Percentiles rank a stretch among this genome's conserved stretches.
phyloP scores from a whole-genome alignment of 352 stramenopile genomes.

The Phytophthora sojae region DNA sequence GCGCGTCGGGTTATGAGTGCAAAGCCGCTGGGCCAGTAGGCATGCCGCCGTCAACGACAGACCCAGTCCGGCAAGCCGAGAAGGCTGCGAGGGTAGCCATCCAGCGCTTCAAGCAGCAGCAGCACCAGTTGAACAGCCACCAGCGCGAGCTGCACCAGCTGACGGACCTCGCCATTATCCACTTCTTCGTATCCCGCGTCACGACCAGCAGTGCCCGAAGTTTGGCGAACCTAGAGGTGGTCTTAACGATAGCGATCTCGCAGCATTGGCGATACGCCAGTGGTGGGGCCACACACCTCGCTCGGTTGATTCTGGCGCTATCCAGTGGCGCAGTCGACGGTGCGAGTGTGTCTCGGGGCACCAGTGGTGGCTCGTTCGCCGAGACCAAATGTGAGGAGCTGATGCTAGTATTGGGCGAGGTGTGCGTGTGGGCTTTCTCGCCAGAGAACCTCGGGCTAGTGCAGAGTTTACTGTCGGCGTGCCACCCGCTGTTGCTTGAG shows the following conservation, averaged over 20 bases:
- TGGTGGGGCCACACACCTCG: constrained; percentile 18
- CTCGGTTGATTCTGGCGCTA: constrained; percentile 25
- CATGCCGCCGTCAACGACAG: constrained; percentile 6
- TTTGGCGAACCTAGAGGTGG: constrained; percentile 15
- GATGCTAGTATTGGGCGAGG: constrained; percentile 37
- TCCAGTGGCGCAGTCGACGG: neutral
- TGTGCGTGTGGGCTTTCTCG: constrained; percentile 42
- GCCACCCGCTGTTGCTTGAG: constrained; percentile 33
- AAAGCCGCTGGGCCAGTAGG: constrained; percentile 10
- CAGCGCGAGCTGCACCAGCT: constrained; percentile 28
- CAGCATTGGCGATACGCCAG: constrained; percentile 28
- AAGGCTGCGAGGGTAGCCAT: neutral
- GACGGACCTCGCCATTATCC: constrained; percentile 31
- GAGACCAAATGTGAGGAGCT: constrained; percentile 30
- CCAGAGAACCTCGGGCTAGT: constrained; percentile 32
- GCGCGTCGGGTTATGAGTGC: neutral
- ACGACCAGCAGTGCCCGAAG: constrained; percentile 5
- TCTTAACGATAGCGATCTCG: constrained; percentile 26
- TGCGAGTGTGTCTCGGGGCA: neutral
- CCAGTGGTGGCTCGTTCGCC: neutral
- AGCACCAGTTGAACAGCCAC: constrained; percentile 16
- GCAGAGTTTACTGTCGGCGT: constrained; percentile 29
- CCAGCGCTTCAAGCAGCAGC: constrained; percentile 22
- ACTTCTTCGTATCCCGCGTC: constrained; percentile 30
- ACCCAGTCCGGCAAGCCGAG: constrained; percentile 8